Evolutionary conservation across 352 stramenopile species (phyloP).

Genomic region (Globisporangium mamillatum): DNA sequence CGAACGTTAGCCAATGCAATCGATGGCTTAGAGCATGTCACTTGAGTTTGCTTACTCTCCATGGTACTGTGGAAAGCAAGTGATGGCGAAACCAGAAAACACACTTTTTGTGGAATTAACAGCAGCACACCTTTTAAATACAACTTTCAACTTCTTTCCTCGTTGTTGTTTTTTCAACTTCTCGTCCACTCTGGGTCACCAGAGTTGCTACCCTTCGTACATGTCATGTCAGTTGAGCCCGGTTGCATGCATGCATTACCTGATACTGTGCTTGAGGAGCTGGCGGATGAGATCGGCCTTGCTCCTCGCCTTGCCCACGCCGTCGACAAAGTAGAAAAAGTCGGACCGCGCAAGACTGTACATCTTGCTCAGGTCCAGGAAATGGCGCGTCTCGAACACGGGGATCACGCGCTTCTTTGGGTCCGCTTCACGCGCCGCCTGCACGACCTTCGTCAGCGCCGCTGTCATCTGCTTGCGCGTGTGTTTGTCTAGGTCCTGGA

Average conservation of each 20-base stretch:
- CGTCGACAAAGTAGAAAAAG: conserved; percentile 68
- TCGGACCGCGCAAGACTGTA: conserved; percentile 68
- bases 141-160: neutral
- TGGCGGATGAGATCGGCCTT: conserved; percentile 41
- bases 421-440: conserved; percentile 22
- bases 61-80: neutral
- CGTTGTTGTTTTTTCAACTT: neutral
- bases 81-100: neutral
- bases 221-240: too few relatives aligned
- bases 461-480: conserved; percentile 35
- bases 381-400: conserved; percentile 53
- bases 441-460: conserved; percentile 39
- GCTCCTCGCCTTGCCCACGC: conserved; percentile 34
- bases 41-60: neutral
- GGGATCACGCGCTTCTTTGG: conserved; percentile 45
- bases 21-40: too few relatives aligned
- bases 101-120: neutral
- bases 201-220: too few relatives aligned
- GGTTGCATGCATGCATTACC: neutral
- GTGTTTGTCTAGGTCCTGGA: conserved; percentile 28
- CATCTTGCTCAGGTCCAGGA: conserved; percentile 70
- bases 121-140: neutral
- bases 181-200: neutral
- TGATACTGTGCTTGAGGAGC: conserved; percentile 20
- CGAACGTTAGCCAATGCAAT: too few relatives aligned